Evolutionary conservation across 164 flowering plant species (phyloP).

Genomic region (Vitis labrusca): DNA sequence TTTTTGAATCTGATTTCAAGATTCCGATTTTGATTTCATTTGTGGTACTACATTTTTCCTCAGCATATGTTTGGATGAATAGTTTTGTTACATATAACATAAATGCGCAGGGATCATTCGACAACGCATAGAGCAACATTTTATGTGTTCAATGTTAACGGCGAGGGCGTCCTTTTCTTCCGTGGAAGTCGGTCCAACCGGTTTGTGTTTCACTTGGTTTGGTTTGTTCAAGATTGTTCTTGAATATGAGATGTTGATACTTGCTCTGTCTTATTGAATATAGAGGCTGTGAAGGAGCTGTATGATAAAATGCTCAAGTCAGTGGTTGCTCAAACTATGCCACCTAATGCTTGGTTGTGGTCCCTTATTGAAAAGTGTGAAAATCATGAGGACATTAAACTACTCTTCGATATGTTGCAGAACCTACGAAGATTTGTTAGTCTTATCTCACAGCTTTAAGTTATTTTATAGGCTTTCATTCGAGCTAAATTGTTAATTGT

Average conservation of each 20-base stretch:
- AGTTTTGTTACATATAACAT: no score
- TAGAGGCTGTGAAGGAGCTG: constrained; percentile 70
- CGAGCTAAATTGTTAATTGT: background rate
- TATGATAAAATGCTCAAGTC: constrained; percentile 68
- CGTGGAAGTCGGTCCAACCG: constrained; percentile 29
- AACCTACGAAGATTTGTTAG: constrained; percentile 81
- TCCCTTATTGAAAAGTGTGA: constrained; percentile 65
- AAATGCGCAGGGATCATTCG: constrained; percentile 15
- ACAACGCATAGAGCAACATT: constrained; percentile 3
- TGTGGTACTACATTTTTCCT: no score
- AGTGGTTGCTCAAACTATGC: constrained; percentile 53
- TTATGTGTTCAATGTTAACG: constrained; percentile 8
- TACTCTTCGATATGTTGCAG: constrained; percentile 67
- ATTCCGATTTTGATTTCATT: no score
- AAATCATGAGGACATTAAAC: constrained; percentile 63
- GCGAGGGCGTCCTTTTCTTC: constrained; percentile 31
- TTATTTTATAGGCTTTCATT: background rate
- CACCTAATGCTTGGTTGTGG: constrained; percentile 90
- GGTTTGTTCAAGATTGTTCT: constrained; percentile 2
- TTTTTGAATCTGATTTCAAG: no score
- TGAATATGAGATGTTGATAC: background rate
- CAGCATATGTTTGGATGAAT: no score
- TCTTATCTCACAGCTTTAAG: constrained; percentile 11
- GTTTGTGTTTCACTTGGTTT: constrained; percentile 24
- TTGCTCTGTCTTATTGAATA: constrained; percentile 10